Conservation (phyloP, 2,329 filamentous ascomycete species). For the Colletotrichum sp. region DNA sequence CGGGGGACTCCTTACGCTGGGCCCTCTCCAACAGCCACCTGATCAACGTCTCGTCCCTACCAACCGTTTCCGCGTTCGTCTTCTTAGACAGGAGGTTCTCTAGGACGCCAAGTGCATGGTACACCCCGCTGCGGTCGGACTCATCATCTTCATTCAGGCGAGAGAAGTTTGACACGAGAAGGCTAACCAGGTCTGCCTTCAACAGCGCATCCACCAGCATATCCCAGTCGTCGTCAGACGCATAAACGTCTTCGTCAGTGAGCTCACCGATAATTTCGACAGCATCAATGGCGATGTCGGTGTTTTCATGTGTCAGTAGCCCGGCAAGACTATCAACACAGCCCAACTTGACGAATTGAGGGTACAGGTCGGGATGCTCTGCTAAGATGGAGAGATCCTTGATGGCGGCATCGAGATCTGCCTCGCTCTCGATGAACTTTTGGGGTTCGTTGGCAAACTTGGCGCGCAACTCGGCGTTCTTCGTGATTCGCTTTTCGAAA, state of each 20-base stretch:
- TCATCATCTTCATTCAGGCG: constrained; percentile 77
- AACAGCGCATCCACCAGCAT: constrained; percentile 71
- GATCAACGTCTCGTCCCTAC: constrained; percentile 70
- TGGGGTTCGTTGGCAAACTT: constrained; percentile 81
- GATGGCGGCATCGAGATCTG: constrained; percentile 87
- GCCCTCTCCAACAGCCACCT: constrained; percentile 81
- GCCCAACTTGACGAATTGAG: constrained; percentile 78
- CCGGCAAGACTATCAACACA: constrained; percentile 77
- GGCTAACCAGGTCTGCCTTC: constrained; percentile 73
- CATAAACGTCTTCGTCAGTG: constrained; percentile 90
- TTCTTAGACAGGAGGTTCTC: constrained; percentile 84
- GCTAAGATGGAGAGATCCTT: constrained; percentile 85
- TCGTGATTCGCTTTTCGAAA: constrained; percentile 90
- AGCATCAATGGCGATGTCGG: constrained; percentile 91
- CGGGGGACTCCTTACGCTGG: constrained; percentile 68
- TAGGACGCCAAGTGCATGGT: constrained; percentile 81
- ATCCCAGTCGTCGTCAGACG: constrained; percentile 82
- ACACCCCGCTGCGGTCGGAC: constrained; percentile 83
- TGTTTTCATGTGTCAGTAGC: constrained; percentile 92
- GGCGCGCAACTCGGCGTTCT: constrained; percentile 87
- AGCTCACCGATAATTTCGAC: constrained; percentile 90
- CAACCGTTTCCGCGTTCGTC: constrained; percentile 73
- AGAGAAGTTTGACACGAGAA: constrained; percentile 79
- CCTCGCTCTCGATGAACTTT: constrained; percentile 86
- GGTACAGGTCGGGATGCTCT: constrained; percentile 85